A percentile compares a stretch with the other conserved stretches of the same genome.
Evolutionary conservation across 2,329 filamentous ascomycete species (phyloP).

Genomic region (Exophiala viscosa): DNA sequence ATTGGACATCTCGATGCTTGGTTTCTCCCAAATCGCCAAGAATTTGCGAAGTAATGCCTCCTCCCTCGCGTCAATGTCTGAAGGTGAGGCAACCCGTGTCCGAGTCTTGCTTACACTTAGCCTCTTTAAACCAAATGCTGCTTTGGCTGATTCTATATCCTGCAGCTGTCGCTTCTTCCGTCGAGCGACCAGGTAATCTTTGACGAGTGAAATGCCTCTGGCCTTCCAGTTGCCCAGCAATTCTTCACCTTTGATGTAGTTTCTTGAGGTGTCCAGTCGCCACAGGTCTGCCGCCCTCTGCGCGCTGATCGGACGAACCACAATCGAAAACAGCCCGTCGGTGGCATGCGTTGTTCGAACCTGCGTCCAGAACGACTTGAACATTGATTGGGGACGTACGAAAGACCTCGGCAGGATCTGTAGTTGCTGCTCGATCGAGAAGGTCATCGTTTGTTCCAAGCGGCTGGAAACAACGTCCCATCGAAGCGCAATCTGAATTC

Average conservation of each 20-base stretch:
- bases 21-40: constrained; percentile 29
- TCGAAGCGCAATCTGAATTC: constrained; percentile 78
- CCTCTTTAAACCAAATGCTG: constrained; percentile 40
- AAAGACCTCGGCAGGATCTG: constrained; percentile 83
- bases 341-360: constrained; percentile 82
- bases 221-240: constrained; percentile 79
- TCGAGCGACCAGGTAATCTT: constrained; percentile 73
- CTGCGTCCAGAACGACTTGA: constrained; percentile 80
- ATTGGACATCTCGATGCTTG: constrained; percentile 36
- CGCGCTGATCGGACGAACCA: constrained; percentile 80
- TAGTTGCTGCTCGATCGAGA: constrained; percentile 73
- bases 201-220: constrained; percentile 83
- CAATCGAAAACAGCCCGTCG: constrained; percentile 79
- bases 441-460: constrained; percentile 82
- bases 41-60: constrained; percentile 42
- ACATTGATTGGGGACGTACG: constrained; percentile 79
- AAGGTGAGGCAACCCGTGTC: constrained; percentile 17
- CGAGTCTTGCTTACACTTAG: constrained; percentile 28
- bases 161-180: constrained; percentile 70
- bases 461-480: constrained; percentile 85
- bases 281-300: constrained; percentile 91
- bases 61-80: constrained; percentile 17
- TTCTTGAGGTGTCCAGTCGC: constrained; percentile 91
- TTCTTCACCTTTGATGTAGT: constrained; percentile 96
- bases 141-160: constrained; percentile 68